A percentile compares a stretch with the other conserved stretches of the same genome.
phyloP scores from a whole-genome alignment of 2,329 filamentous ascomycete genomes.

The Waltergamsia citrina region DNA sequence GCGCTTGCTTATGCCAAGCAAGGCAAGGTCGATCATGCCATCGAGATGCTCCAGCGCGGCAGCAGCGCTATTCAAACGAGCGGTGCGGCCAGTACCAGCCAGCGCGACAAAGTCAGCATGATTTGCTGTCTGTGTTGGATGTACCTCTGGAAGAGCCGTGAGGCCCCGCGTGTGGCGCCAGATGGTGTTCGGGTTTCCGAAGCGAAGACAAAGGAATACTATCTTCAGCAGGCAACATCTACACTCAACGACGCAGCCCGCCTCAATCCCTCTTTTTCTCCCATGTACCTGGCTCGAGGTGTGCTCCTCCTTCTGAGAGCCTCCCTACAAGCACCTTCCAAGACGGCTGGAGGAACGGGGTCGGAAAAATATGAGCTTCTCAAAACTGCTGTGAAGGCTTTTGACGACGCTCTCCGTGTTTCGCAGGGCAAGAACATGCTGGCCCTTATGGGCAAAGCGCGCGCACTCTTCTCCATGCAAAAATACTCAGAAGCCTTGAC shows the following conservation, averaged over 20 bases:
- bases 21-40: slow-evolving; percentile 78
- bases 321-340: slow-evolving; percentile 70
- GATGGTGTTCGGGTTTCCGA: slow-evolving; percentile 60
- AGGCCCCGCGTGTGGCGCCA: slow-evolving; percentile 54
- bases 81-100: slow-evolving; percentile 43
- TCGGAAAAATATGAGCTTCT: slow-evolving; percentile 71
- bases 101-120: slow-evolving; percentile 77
- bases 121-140: slow-evolving; percentile 84
- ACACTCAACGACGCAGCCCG: slow-evolving; percentile 92
- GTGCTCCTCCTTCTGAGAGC: slow-evolving; percentile 82
- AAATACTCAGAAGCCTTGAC: slow-evolving; percentile 78
- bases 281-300: slow-evolving; percentile 83
- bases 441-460: slow-evolving; percentile 81
- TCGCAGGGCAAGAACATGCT: slow-evolving; percentile 86
- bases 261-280: slow-evolving; percentile 85
- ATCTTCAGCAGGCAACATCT: slow-evolving; percentile 80
- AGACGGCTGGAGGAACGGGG: slow-evolving; percentile 55
- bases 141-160: slow-evolving; percentile 79
- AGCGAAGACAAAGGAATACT: slow-evolving; percentile 85
- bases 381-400: slow-evolving; percentile 80
- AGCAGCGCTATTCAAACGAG: slow-evolving; percentile 60
- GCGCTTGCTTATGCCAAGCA: slow-evolving; percentile 95
- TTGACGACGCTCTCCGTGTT: slow-evolving; percentile 83
- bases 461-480: slow-evolving; percentile 76
- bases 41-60: slow-evolving; percentile 65